phyloP scores from a whole-genome alignment of 345 rosid genomes.

The Citrus medica region DNA sequence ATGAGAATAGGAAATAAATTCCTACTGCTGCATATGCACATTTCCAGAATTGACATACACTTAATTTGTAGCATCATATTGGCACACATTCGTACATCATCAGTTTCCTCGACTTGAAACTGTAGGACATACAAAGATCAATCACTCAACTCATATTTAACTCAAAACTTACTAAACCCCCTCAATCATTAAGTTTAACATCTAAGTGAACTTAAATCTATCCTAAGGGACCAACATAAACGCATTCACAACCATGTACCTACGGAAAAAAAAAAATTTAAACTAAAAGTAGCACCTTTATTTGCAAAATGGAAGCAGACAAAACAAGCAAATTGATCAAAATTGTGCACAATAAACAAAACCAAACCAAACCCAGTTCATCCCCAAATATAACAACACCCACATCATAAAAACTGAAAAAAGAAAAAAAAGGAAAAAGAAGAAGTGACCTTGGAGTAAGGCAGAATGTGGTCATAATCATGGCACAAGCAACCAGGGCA shows the following conservation, averaged over 20 bases:
- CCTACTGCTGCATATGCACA: neutral
- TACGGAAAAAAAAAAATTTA: neutral
- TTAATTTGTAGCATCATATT: neutral
- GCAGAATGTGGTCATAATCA: conserved; percentile 90
- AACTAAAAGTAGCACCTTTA: neutral
- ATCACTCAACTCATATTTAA: neutral
- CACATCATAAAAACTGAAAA: neutral
- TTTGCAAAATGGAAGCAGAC: neutral
- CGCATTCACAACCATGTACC: neutral
- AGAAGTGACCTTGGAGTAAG: conserved; percentile 79
- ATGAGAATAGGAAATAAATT: too few relatives aligned
- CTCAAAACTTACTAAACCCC: neutral
- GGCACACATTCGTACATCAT: neutral
- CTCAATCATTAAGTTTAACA: neutral
- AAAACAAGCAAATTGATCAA: neutral
- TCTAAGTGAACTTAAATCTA: neutral
- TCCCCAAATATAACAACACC: neutral
- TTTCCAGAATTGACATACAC: neutral
- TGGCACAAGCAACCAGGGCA: conserved; percentile 98
- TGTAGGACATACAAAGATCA: neutral
- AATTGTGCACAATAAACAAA: neutral
- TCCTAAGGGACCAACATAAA: neutral
- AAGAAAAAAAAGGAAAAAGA: neutral
- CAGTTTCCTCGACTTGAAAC: neutral
- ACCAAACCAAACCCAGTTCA: neutral